phyloP scores from a whole-genome alignment of 169 alveolate genomes.

The Perkinsus marinus region DNA sequence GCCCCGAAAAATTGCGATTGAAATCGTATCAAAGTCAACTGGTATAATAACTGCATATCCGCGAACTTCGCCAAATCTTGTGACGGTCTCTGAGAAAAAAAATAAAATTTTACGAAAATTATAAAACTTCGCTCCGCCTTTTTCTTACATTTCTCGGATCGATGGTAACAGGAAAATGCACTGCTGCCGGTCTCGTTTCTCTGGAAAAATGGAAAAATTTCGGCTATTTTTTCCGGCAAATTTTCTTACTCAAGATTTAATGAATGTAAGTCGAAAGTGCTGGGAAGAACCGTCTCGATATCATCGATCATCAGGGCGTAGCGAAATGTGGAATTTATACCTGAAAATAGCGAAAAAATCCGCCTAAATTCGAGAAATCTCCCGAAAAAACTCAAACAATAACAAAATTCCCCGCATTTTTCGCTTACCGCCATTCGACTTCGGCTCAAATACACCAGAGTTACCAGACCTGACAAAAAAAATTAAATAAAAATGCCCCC shows the following conservation, averaged over 20 bases:
- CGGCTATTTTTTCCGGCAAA: not conserved
- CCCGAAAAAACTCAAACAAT: not conserved
- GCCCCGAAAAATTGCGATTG: not conserved
- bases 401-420: no score
- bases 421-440: not conserved
- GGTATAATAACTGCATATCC: not conserved
- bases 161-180: not conserved
- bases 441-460: not conserved
- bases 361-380: not conserved
- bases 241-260: not conserved
- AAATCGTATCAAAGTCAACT: not conserved
- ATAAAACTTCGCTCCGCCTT: not conserved
- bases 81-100: not conserved
- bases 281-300: not conserved
- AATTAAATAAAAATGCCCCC: not conserved
- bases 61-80: not conserved
- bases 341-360: not conserved
- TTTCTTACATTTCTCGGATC: not conserved
- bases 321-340: not conserved
- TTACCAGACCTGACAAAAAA: not conserved
- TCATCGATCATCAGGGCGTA: not conserved
- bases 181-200: not conserved
- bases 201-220: not conserved
- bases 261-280: not conserved
- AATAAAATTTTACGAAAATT: no score